Base-by-base conservation (phyloP, 106 monocot genomes). In the Xerophyta viscosa region DNA sequence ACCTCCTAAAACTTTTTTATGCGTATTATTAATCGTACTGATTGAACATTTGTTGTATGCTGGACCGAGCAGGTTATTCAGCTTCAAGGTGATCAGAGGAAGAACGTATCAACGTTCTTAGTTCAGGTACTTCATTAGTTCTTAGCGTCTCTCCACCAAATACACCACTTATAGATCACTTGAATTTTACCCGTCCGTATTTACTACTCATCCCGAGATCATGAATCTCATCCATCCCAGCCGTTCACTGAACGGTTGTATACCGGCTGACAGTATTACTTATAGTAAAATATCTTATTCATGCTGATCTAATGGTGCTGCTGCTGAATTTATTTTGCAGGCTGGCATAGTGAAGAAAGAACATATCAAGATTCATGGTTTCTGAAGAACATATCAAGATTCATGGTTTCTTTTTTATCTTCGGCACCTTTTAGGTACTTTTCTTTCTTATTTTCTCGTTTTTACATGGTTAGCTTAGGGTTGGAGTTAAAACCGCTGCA, bases 321-420 rank as follows among this genome's bases (percentile, higher is more conserved):
- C 33, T 36, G 11, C 33, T 36, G 33, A 6, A 3, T 33, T 31
- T 36, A 46, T 61, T 15, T 11, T 30, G 2, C 25, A 74, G 67
- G 66, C 74, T 26, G 66, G 74, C 20, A 74, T 74, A 14, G 74
- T 67, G 60, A 74, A 74, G 74, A 74, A 74, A 41, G 74, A 74
- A 20, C 45, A 51, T 21, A 74, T 74, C 66, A 74, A 74, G 56
- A 61, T 74, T 24, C 74, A 74, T 20, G 74, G 74, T 31, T 74
- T 74, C 31, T 74, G 27, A 62, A 36, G n/a, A n/a, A n/a, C n/a
- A n/a, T n/a, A n/a, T n/a, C n/a, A n/a, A n/a, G n/a, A n/a, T n/a
- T n/a, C n/a, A n/a, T n/a, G n/a, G n/a, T n/a, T n/a, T n/a, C n/a
- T n/a, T n/a, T n/a, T n/a, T n/a, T n/a, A n/a, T n/a, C n/a, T n/a